phyloP scores from a whole-genome alignment of 2,329 filamentous ascomycete genomes.

The Clarireedia homoeocarpa region DNA sequence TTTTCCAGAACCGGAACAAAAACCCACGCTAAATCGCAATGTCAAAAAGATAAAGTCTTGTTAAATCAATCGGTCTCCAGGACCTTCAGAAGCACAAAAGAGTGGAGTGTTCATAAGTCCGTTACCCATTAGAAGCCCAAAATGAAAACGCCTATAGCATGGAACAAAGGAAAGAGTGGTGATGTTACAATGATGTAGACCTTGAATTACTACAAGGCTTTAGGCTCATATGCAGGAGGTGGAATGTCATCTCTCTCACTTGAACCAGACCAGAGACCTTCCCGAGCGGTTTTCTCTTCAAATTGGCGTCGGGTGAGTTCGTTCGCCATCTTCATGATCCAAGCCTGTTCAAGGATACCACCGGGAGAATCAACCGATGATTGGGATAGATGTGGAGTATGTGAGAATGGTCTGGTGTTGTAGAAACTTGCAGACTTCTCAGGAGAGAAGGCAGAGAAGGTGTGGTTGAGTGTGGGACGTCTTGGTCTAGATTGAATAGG shows the following conservation, averaged over 20 bases:
- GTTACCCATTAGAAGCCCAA: neutral
- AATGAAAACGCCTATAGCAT: neutral
- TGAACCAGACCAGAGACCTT: slow-evolving; percentile 36
- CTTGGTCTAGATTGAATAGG: slow-evolving; percentile 15
- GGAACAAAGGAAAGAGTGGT: neutral
- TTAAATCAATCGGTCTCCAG: neutral
- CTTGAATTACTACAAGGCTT: slow-evolving; percentile 14
- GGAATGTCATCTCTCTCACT: slow-evolving; percentile 42
- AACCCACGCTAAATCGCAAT: slow-evolving; percentile 5
- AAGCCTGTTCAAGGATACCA: slow-evolving; percentile 49
- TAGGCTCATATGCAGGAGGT: slow-evolving; percentile 52
- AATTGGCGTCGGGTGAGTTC: slow-evolving; percentile 85
- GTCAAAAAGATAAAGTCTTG: neutral
- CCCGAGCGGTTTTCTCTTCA: slow-evolving; percentile 61
- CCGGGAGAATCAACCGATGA: slow-evolving; percentile 13
- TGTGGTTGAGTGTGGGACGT: slow-evolving; percentile 9
- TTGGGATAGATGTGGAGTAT: slow-evolving; percentile 16
- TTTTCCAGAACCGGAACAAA: neutral
- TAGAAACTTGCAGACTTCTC: slow-evolving; percentile 16
- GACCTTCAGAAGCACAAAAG: slow-evolving; percentile 9
- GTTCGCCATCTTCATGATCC: slow-evolving; percentile 88
- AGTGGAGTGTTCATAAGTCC: slow-evolving; percentile 9
- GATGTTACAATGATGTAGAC: neutral
- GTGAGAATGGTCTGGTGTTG: slow-evolving; percentile 8
- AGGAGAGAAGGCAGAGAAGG: slow-evolving; percentile 11